Percentiles rank a stretch among this genome's conserved stretches.
These are phyloP conservation scores for Candida pseudoglaebosa DNA, from an alignment of 805 yeast genomes.

Conservation along the genomic window DNA sequence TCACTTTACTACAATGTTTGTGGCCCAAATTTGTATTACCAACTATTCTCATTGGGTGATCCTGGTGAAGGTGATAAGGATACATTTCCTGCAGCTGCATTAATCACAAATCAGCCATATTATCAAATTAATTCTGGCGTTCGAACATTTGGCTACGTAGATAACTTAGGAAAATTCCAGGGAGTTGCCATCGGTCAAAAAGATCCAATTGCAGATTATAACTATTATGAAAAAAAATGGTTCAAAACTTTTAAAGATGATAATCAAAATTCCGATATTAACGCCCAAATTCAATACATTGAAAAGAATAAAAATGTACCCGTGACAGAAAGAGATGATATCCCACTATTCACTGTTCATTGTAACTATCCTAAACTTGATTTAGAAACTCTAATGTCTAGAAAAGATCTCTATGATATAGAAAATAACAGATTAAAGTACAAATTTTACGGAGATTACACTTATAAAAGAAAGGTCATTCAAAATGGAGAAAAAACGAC, in stretches of 20 bases:
- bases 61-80: constrained; percentile 39
- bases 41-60: constrained; percentile 54
- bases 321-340: constrained; percentile 15
- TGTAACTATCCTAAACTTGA: constrained; percentile 36
- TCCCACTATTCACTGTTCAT: constrained; percentile 27
- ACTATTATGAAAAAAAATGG: constrained; percentile 7
- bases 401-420: constrained; percentile 23
- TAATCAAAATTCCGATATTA: constrained; percentile 12
- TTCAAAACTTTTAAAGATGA: constrained; percentile 3
- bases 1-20: constrained; percentile 62
- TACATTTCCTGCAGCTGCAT: constrained; percentile 33
- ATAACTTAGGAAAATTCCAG: constrained; percentile 20
- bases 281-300: constrained; percentile 22
- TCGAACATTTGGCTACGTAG: constrained; percentile 28
- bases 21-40: constrained; percentile 60
- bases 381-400: constrained; percentile 21
- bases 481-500: constrained; percentile 6
- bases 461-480: constrained; percentile 12
- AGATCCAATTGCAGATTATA: constrained; percentile 25
- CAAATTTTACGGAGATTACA: constrained; percentile 23
- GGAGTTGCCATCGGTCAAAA: constrained; percentile 38
- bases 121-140: constrained; percentile 41
- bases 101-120: constrained; percentile 29
- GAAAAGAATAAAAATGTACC: constrained; percentile 14
- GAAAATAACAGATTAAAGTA: constrained; percentile 22